These are phyloP conservation scores for Pseudogymnoascus sp. DNA, from an alignment of 2,329 filamentous ascomycete species.

Conservation along the genomic window DNA sequence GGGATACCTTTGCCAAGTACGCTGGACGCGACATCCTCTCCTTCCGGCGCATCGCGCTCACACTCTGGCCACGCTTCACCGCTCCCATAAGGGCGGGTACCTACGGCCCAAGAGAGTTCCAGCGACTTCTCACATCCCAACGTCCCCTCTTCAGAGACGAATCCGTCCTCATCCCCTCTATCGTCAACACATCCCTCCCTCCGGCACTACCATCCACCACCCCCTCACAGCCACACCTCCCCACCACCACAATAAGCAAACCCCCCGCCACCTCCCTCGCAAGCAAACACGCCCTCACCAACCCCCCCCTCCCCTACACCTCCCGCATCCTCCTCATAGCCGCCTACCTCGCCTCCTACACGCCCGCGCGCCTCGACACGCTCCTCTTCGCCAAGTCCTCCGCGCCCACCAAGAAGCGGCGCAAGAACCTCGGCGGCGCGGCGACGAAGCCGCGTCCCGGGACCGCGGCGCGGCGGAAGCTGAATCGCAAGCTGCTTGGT, in stretches of 20 bases:
- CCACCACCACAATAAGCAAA: not conserved
- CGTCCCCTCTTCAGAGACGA: constrained; percentile 66
- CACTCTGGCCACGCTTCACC: constrained; percentile 80
- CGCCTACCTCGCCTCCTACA: constrained; percentile 75
- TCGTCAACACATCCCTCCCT: constrained; percentile 32
- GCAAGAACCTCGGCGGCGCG: constrained; percentile 36
- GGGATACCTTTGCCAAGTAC: constrained; percentile 76
- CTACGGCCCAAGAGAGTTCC: constrained; percentile 70
- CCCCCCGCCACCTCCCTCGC: constrained; percentile 37
- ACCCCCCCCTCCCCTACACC: constrained; percentile 51
- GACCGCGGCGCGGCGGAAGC: constrained; percentile 54
- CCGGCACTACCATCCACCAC: constrained; percentile 13
- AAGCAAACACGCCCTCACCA: constrained; percentile 28
- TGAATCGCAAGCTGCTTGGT: constrained; percentile 67
- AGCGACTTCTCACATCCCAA: constrained; percentile 66
- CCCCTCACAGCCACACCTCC: not conserved
- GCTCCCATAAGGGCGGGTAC: constrained; percentile 68
- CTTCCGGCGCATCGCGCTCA: constrained; percentile 60
- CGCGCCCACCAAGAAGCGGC: constrained; percentile 27
- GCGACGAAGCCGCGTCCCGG: constrained; percentile 27
- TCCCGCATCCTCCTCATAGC: constrained; percentile 67
- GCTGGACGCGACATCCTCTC: constrained; percentile 70
- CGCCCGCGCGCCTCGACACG: constrained; percentile 63
- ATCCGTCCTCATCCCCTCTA: constrained; percentile 55
- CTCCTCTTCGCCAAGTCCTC: constrained; percentile 56